phyloP scores from a whole-genome alignment of 2,329 filamentous ascomycete species.

The Pseudogymnoascus sp. region DNA sequence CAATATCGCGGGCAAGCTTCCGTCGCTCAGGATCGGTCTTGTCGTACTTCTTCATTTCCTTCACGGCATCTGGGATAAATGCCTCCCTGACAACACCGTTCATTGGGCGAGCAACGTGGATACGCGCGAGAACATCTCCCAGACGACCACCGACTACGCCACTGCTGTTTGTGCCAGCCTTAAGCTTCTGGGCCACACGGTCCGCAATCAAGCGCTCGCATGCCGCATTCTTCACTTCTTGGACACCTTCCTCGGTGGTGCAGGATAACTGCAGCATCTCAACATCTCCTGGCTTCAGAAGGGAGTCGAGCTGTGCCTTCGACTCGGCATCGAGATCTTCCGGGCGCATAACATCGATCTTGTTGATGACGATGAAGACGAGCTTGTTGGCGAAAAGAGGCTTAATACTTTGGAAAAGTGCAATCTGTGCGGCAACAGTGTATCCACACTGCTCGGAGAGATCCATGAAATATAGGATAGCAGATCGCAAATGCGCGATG shows the following conservation, averaged over 20 bases:
- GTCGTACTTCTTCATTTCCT: conserved; percentile 79
- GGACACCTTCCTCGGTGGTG: conserved; percentile 88
- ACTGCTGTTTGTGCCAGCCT: conserved; percentile 71
- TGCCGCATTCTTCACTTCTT: conserved; percentile 87
- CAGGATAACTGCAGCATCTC: conserved; percentile 91
- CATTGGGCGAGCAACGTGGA: conserved; percentile 93
- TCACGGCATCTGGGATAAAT: conserved; percentile 79
- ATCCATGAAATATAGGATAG: conserved; percentile 98
- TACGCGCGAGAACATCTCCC: conserved; percentile 83
- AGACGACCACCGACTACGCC: conserved; percentile 73
- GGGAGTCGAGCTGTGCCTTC: conserved; percentile 65
- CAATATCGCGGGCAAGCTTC: conserved; percentile 73
- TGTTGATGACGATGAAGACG: conserved; percentile 95
- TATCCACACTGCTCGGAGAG: conserved; percentile 95
- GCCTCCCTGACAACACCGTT: conserved; percentile 69
- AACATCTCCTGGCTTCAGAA: conserved; percentile 80
- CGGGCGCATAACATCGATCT: conserved; percentile 84
- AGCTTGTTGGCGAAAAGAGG: conserved; percentile 96
- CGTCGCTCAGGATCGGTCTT: conserved; percentile 78
- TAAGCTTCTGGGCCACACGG: conserved; percentile 89
- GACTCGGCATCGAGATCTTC: conserved; percentile 77
- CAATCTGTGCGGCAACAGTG: conserved; percentile 83
- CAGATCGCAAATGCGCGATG: conserved; percentile 90
- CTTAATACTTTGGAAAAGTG: conserved; percentile 93
- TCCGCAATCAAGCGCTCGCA: conserved; percentile 90